Conservation (phyloP, 768 basidiomycete genomes). For the Dentipellis sp. region DNA sequence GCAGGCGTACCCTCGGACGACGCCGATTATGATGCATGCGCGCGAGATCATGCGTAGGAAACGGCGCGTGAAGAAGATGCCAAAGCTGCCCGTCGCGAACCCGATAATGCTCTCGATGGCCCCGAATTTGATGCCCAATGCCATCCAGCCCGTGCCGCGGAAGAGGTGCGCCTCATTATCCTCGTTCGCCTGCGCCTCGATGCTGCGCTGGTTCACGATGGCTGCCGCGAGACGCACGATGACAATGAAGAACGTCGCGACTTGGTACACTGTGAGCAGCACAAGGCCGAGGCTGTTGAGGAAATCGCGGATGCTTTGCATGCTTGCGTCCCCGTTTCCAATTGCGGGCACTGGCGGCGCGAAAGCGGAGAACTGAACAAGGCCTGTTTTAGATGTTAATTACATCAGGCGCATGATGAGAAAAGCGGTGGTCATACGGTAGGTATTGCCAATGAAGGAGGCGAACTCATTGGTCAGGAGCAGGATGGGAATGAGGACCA, state of each 20-base stretch:
- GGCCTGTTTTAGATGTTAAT: conserved; percentile 3
- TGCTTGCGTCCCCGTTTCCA: conserved; percentile 29
- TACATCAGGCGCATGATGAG: background rate
- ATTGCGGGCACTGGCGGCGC: conserved; percentile 21
- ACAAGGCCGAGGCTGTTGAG: conserved; percentile 54
- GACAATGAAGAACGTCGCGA: conserved; percentile 44
- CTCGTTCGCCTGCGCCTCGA: conserved; percentile 37
- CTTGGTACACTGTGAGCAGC: conserved; percentile 48
- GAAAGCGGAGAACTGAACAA: background rate
- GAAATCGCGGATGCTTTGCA: conserved; percentile 40
- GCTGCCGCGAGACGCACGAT: conserved; percentile 49
- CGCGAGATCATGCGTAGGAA: conserved; percentile 47
- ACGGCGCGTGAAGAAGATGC: conserved; percentile 43
- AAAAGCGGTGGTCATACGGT: conserved; percentile 33
- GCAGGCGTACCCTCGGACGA: conserved; percentile 58
- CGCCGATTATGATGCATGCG: conserved; percentile 47
- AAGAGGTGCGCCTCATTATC: conserved; percentile 36
- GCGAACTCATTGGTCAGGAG: conserved; percentile 48
- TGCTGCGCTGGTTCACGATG: conserved; percentile 39
- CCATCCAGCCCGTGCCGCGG: conserved; percentile 59
- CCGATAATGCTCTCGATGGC: conserved; percentile 57
- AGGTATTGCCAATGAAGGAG: conserved; percentile 52
- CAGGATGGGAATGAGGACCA: conserved; percentile 47
- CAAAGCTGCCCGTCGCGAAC: conserved; percentile 48
- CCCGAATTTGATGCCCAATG: conserved; percentile 51